These are phyloP conservation scores for Colletotrichum eleusines DNA, from an alignment of 2,329 filamentous ascomycete species.

Conservation along the genomic window DNA sequence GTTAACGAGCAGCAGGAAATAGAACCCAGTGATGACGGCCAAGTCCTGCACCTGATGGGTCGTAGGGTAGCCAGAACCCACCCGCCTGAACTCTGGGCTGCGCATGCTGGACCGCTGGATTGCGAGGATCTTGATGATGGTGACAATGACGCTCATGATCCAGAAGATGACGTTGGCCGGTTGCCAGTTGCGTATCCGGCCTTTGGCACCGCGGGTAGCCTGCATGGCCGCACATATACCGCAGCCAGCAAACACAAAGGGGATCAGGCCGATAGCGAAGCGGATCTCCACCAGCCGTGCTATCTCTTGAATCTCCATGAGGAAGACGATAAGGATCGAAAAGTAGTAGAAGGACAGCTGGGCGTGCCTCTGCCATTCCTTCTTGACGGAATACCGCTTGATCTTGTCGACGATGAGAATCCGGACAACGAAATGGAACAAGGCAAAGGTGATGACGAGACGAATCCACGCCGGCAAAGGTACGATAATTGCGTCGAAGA, in stretches of 20 bases:
- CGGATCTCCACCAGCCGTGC: slow-evolving; percentile 40
- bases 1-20: slow-evolving; percentile 40
- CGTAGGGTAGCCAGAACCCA: slow-evolving; percentile 42
- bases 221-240: slow-evolving; percentile 40
- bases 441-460: slow-evolving; percentile 41
- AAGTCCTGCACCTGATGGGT: slow-evolving; percentile 46
- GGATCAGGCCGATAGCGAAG: slow-evolving; percentile 44
- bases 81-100: slow-evolving; percentile 32
- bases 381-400: slow-evolving; percentile 23
- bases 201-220: slow-evolving; percentile 41
- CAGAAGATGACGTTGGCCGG: slow-evolving; percentile 45
- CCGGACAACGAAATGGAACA: slow-evolving; percentile 41
- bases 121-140: slow-evolving; percentile 44
- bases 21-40: slow-evolving; percentile 43
- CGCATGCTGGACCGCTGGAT: slow-evolving; percentile 36
- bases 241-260: slow-evolving; percentile 44
- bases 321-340: slow-evolving; percentile 42
- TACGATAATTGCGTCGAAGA: slow-evolving; percentile 46
- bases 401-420: slow-evolving; percentile 34
- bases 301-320: slow-evolving; percentile 46
- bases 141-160: slow-evolving; percentile 43
- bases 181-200: slow-evolving; percentile 42
- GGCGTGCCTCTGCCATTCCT: slow-evolving; percentile 42
- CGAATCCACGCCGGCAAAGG: slow-evolving; percentile 46
- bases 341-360: slow-evolving; percentile 45